A percentile compares a stretch with the other conserved stretches of the same genome.
phyloP scores from a whole-genome alignment of 192 early-diverging fungal species.

The Globomyces pollinis-pini region DNA sequence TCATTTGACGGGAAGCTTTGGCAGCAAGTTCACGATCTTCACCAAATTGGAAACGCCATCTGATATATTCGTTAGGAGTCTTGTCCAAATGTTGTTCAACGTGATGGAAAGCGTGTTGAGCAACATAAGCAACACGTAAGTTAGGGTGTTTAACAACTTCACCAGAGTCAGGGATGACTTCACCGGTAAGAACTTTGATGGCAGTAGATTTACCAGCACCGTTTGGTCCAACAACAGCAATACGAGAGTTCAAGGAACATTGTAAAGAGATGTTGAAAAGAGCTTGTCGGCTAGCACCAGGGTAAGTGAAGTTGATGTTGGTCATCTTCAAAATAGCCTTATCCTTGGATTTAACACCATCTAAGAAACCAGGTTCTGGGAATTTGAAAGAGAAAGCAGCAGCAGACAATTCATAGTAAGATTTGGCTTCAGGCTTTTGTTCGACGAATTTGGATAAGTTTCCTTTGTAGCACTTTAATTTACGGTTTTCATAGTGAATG shows the following conservation, averaged over 20 bases:
- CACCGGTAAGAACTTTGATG: conserved; percentile 75
- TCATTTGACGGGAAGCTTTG: conserved; percentile 61
- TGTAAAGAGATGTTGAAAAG: conserved; percentile 59
- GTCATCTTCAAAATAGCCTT: conserved; percentile 73
- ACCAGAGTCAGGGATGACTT: conserved; percentile 59
- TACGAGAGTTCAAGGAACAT: conserved; percentile 68
- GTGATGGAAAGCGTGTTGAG: conserved; percentile 84
- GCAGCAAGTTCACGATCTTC: conserved; percentile 67
- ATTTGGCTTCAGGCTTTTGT: conserved; percentile 61
- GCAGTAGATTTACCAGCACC: conserved; percentile 82
- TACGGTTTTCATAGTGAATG: conserved; percentile 78
- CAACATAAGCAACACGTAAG: conserved; percentile 77
- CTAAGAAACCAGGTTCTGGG: conserved; percentile 69
- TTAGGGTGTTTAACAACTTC: conserved; percentile 74
- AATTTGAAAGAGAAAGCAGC: conserved; percentile 58
- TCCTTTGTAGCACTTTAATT: conserved; percentile 69
- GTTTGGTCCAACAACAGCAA: conserved; percentile 74
- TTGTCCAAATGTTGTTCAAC: conserved; percentile 75
- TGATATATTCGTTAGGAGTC: conserved; percentile 76
- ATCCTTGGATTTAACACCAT: conserved; percentile 71
- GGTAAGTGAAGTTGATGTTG: conserved; percentile 69
- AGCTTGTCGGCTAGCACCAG: conserved; percentile 50
- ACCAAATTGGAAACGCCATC: conserved; percentile 75
- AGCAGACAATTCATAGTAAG: conserved; percentile 68
- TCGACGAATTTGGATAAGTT: conserved; percentile 77